Base-by-base conservation (phyloP, 179 eudicot genomes). In the Actinidia chinensis region DNA sequence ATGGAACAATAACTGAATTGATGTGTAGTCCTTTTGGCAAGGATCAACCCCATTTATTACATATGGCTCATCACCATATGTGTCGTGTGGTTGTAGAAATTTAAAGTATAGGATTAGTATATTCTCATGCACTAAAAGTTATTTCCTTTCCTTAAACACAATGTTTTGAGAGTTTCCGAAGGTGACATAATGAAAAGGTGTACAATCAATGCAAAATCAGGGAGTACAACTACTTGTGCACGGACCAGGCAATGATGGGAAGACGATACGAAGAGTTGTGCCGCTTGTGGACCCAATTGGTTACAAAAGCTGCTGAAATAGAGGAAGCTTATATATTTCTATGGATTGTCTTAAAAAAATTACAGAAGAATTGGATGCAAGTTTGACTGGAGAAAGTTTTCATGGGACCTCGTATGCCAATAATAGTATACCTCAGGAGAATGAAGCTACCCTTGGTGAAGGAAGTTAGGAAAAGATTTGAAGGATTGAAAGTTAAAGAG, bases 31-130 rank as follows among this genome's bases (percentile, higher is more conserved):
- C 74, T 8, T 77, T 56, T 61, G 76, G 73, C 2, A 61, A 68
- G 48, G 40, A 54, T 59, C 56, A 68, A 46, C 28, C 54, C 13
- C 78, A 61, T 76, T 71, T 12, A 78, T 78, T 6, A 48, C 40
- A 13, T 76, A 33, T 28, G 42, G 61, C 56, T 70, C 76, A 36
- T 36, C 25, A 25, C 13, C 55, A 43, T n/a, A 59, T 25, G 10
- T 80, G 5, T 56, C 74, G 10, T 80, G 77, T 33, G 73, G 77
- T 52, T 71, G 77, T 55, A 71, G 69, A 25, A 78, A 71, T 43
- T 79, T 79, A 48, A 72, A 79, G 17, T 64, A 63, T n/a, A 17
- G 51, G 81, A 12, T 25, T 71, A 54, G 52, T 72, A 14, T 79
- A 51, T 40, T 48, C 77, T 8, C 77, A 63, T 63, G 71, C 63